Base-by-base conservation (phyloP, 805 yeast genomes). In the Lipomyces kockii region DNA sequence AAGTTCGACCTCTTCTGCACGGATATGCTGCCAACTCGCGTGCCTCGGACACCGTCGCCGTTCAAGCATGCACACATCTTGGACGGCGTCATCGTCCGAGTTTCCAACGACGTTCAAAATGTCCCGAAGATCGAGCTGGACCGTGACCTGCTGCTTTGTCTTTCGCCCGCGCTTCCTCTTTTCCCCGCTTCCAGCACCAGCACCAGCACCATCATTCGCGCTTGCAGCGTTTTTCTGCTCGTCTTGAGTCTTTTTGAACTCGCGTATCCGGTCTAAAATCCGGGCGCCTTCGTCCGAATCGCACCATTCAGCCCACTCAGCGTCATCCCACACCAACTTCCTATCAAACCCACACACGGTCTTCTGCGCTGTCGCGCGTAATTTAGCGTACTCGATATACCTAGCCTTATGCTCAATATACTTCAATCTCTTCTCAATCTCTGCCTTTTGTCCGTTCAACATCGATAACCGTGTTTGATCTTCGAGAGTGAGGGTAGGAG, bases 261-360 rank as follows among this genome's bases (percentile, higher is more conserved):
- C 59, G 14, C 52, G 52, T 27, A 70, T 61, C 32, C 53, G 56
- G 27, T 17, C 25, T 25, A 71, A n/a, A 39, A 60, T 62, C 17
- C 53, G 25, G 12, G 25, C 22, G 25, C 74, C 74, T 14, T 62
- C 66, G 2, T 35, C 39, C 29, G 65, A 46, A 17, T 66, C 66
- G 55, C 72, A 66, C 72, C 71, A 68, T 1, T 9, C 55, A 14
- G 58, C 65, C 74, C 73, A 72, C 43, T 71, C 25, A 52, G 51
- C 46, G 62, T 62, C 60, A 80, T 72, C 37, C 74, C 75, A 14
- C 64, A 77, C 63, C 67, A 73, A 58, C 53, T 72, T 46, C 59
- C 73, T 20, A 72, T 75, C 73, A 72, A 76, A 51, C 67, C 71
- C 59, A 78, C 74, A 61, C 74, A 73, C 51, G 68, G 75, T 61